Evolutionary conservation across 139 green algal genomes (phyloP).

Genomic region (Monoraphidium neglectum): DNA sequence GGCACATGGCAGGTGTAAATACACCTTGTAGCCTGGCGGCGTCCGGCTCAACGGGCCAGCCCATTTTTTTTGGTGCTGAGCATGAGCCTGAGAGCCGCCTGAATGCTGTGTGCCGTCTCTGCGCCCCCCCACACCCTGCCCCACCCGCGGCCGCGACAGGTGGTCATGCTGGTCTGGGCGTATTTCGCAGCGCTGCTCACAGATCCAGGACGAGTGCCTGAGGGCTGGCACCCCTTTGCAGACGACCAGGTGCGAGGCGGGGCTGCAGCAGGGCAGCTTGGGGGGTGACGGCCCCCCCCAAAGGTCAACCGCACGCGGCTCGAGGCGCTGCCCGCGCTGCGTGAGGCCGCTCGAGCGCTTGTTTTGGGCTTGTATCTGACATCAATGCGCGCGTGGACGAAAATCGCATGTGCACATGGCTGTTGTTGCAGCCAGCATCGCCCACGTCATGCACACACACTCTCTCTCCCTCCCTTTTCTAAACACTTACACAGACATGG

Average conservation of each 20-base stretch:
- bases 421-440: background rate
- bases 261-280: no score
- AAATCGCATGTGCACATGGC: background rate
- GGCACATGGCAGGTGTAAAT: no score
- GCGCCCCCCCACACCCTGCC: background rate
- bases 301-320: background rate
- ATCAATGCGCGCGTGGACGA: background rate
- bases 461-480: no score
- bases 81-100: no score
- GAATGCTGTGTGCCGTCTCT: no score
- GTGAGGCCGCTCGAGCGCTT: background rate
- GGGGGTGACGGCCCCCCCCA: no score
- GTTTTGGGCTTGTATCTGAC: background rate
- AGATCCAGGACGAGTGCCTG: constrained; percentile 83
- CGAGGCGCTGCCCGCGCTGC: background rate
- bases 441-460: constrained; percentile 5
- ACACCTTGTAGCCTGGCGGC: no score
- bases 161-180: constrained; percentile 87
- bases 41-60: no score
- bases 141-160: constrained; percentile 20
- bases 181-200: constrained; percentile 88
- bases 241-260: constrained; percentile 68
- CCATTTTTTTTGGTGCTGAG: no score
- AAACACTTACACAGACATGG: no score
- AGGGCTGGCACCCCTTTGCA: constrained; percentile 85